A percentile compares a stretch with the other conserved stretches of the same genome.
phyloP scores from a whole-genome alignment of 495 filamentous ascomycete genomes.

The Daldinia grandis region DNA sequence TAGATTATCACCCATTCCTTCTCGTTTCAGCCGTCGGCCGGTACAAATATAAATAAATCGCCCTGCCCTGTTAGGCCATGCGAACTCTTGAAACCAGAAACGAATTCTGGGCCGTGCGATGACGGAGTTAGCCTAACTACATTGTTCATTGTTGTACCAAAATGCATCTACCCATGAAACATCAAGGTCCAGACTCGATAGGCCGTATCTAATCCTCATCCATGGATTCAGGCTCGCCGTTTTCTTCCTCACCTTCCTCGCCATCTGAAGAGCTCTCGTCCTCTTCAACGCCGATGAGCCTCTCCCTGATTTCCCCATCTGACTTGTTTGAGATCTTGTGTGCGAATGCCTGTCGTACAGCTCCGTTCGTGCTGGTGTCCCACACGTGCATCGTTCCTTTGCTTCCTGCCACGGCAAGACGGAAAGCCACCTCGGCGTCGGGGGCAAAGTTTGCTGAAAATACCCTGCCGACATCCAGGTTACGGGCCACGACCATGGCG shows the following conservation, averaged over 20 bases:
- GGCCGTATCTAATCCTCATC: conserved; percentile 71
- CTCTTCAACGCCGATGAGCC: conserved; percentile 74
- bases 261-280: conserved; percentile 66
- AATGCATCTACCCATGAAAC: conserved; percentile 28
- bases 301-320: conserved; percentile 76
- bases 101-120: conserved; percentile 16
- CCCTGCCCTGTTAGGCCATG: conserved; percentile 7
- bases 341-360: conserved; percentile 88
- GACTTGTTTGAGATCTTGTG: conserved; percentile 64
- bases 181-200: conserved; percentile 8
- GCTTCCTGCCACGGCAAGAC: conserved; percentile 91
- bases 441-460: conserved; percentile 91
- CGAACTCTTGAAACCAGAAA: conserved; percentile 33
- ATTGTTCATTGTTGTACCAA: conserved; percentile 2
- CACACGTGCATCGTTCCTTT: conserved; percentile 93
- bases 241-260: conserved; percentile 65
- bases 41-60: background rate
- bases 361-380: conserved; percentile 94
- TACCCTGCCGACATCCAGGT: conserved; percentile 92
- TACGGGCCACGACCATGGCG: conserved; percentile 87
- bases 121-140: conserved; percentile 3
- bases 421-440: conserved; percentile 86
- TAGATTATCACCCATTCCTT: conserved; percentile 16
- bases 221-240: conserved; percentile 82
- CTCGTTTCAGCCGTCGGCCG: conserved; percentile 16